Base-by-base conservation (phyloP, 73 alveolate genomes). In the Blepharisma japonicum region DNA sequence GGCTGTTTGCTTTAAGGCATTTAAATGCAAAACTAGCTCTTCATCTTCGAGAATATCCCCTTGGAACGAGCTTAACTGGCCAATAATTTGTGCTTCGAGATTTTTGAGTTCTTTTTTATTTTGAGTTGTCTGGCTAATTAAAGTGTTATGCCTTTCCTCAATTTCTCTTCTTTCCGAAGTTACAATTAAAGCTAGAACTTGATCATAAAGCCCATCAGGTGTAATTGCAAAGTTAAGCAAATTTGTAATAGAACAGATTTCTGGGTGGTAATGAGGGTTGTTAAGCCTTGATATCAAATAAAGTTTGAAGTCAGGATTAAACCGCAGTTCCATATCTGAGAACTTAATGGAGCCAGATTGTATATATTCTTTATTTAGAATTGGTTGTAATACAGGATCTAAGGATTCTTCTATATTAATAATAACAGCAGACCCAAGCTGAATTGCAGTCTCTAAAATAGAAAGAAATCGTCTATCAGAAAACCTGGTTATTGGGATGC, bases 221-320 rank as follows among this genome's bases (percentile, higher is more conserved):
- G 99, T 98, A 67, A 95, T 99, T 91, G 97, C 95, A 93, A 98
- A 97, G 94, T 97, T 97, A 66, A 98, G 90, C 91, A 97, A 89
- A 55, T 95, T 94, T 66, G 97, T 98, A 77, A 90, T 93, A 7
- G 97, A 98, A 71, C 99, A 98, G 49, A 96, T 91, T 86, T 98
- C 99, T 23, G 99, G 99, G 5, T 98, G 91, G 86, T 92, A 98
- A 85, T 98, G 99, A 51, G 99, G 99, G 84, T 97, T 92, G 23
- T 99, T 91, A 77, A 97, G 93, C 87, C 97, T 96, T 11, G 99
- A 97, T 5, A 99, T 98, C 83, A 98, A 86, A 80, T 87, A 97
- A 94, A 98, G 97, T 87, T 94, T 91, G 61, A 93, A 94, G 45
- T 72, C 88, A 39, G 81, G 83, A 89, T 90, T 70, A 91, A 98